A percentile compares a stretch with the other conserved stretches of the same genome.
phyloP scores from a whole-genome alignment of 345 rosid species.

The Abelmoschus esculentus region DNA sequence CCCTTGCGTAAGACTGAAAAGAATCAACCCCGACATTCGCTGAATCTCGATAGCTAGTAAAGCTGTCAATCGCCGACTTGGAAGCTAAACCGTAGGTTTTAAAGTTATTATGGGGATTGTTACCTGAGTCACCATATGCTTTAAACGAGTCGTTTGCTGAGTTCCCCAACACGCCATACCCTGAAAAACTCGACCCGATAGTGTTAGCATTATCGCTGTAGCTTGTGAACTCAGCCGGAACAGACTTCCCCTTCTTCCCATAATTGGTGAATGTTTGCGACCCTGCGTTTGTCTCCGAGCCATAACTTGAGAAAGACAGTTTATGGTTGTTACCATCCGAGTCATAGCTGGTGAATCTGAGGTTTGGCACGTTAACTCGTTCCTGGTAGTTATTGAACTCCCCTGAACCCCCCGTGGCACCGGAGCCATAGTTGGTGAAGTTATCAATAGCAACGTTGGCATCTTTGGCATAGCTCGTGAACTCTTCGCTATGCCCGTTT shows the following conservation, averaged over 20 bases:
- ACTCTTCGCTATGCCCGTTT: conserved; percentile 28
- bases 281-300: conserved; percentile 41
- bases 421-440: conserved; percentile 50
- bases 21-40: conserved; percentile 42
- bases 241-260: conserved; percentile 49
- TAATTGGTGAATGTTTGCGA: conserved; percentile 39
- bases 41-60: conserved; percentile 32
- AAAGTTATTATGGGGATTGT: conserved; percentile 46
- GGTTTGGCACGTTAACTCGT: conserved; percentile 47
- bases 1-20: conserved; percentile 44
- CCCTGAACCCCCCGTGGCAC: conserved; percentile 47
- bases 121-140: conserved; percentile 45
- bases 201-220: conserved; percentile 43
- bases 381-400: conserved; percentile 39
- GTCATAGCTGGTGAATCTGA: conserved; percentile 35
- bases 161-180: conserved; percentile 45
- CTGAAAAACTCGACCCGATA: conserved; percentile 40
- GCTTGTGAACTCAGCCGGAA: conserved; percentile 34
- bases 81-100: conserved; percentile 34
- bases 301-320: conserved; percentile 41
- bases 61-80: conserved; percentile 23
- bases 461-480: conserved; percentile 37
- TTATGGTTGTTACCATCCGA: conserved; percentile 31
- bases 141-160: conserved; percentile 43
- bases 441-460: conserved; percentile 46